Base-by-base conservation (phyloP, 2,329 filamentous ascomycete species). In the Huntiella savannae region DNA sequence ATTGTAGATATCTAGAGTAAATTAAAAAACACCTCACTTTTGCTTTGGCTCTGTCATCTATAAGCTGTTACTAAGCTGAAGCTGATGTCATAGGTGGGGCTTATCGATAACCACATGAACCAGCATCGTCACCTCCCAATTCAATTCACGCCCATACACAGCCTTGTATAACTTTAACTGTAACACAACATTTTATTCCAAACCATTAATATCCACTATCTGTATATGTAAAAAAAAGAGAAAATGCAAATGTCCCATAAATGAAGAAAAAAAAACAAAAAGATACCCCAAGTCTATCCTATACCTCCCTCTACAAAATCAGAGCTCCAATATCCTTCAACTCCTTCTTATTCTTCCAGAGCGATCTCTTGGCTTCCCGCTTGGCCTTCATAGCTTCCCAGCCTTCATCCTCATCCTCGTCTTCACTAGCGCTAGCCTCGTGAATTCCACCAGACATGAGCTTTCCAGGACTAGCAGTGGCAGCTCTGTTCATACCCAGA, bases 361-460 rank as follows among this genome's bases (percentile, higher is more conserved):
- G 52, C n/a, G 71, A 73, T 55, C 70, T 71, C 63, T 79, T 81
- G 64, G 78, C 73, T 48, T 79, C 75, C 49, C 75, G 66, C 63
- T 79, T 79, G 47, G 73, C 73, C 56, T 74, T 75, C 75, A 82
- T 79, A 28, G 75, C 73, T 51, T 73, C 75, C 77, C 77, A 82
- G 12, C 74, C 77, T 54, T 78, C 66, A 45, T 81, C 77, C 13
- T 80, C 75, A 47, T 76, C 73, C 41, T 80, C 77, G 32, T 79
- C 73, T 22, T 62, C 62, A 17, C 39, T 41, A 13, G 17, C 16
- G n/a, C 39, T 28, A 5, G 17, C 39, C 11, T 11, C 1, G 64
- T 57, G 47, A 65, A 62, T 2, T 19, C 19, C 40, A 5, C 40
- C 40, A 8, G 22, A 11, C 22, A 43, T 59, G 58, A 49, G 46